Evolutionary conservation across 176 grass and related monocot genomes (phyloP).

Genomic region (Musa itinerans): DNA sequence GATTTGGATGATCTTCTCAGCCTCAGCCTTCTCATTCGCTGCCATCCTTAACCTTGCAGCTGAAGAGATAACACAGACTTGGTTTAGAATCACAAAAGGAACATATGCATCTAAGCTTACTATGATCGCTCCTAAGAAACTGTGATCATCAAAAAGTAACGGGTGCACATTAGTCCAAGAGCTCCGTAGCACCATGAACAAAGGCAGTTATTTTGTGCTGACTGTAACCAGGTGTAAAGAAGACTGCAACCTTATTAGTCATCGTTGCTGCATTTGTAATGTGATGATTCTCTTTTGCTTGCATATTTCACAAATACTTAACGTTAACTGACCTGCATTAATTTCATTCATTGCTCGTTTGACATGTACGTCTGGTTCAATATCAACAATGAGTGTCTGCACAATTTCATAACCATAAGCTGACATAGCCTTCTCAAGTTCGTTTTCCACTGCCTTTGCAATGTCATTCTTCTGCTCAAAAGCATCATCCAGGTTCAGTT

Average conservation of each 20-base stretch:
- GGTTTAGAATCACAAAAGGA: background rate
- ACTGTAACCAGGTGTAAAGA: background rate
- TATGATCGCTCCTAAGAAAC: no score
- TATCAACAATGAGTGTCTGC: slow-evolving; percentile 58
- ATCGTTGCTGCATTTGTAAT: background rate
- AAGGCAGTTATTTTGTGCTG: background rate
- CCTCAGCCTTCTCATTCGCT: slow-evolving; percentile 78
- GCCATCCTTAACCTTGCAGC: slow-evolving; percentile 68
- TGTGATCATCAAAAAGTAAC: no score
- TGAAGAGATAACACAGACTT: slow-evolving; percentile 18
- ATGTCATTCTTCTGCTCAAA: slow-evolving; percentile 88
- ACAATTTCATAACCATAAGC: slow-evolving; percentile 53
- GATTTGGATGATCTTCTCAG: slow-evolving; percentile 88
- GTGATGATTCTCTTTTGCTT: background rate
- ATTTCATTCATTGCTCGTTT: slow-evolving; percentile 84
- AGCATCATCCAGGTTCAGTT: slow-evolving; percentile 53
- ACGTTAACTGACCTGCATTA: slow-evolving; percentile 42
- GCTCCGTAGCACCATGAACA: background rate
- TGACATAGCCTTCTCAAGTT: slow-evolving; percentile 77
- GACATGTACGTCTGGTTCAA: slow-evolving; percentile 73
- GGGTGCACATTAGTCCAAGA: no score
- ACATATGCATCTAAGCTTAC: background rate
- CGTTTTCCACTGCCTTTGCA: slow-evolving; percentile 65
- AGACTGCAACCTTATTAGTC: background rate
- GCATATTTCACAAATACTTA: background rate